Conservation (phyloP, 179 eudicot species). For the Drosera spatulata region DNA sequence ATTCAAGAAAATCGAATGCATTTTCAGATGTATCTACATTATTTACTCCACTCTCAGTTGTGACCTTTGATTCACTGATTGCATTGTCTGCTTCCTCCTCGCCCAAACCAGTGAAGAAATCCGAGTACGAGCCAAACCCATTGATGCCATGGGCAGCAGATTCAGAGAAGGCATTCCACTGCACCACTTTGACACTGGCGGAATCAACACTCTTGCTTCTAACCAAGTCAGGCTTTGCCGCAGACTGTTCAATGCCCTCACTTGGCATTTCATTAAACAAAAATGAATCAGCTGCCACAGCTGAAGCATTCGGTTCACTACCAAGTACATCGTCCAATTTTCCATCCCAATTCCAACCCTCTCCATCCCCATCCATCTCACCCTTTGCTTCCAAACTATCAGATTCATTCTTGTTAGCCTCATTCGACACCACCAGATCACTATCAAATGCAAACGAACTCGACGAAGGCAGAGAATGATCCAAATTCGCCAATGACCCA, state of each 20-base stretch:
- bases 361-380: too few species aligned
- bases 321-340: too few species aligned
- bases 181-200: slow-evolving; percentile 58
- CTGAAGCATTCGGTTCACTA: slow-evolving; percentile 6
- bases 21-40: slow-evolving; percentile 4
- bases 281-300: not conserved
- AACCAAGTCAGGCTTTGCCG: not conserved
- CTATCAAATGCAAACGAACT: too few species aligned
- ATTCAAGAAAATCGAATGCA: slow-evolving; percentile 4
- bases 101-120: slow-evolving; percentile 37
- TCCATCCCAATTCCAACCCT: too few species aligned
- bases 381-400: too few species aligned
- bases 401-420: too few species aligned
- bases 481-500: too few species aligned
- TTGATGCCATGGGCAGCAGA: slow-evolving; percentile 12
- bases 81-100: slow-evolving; percentile 15
- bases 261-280: not conserved
- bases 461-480: too few species aligned
- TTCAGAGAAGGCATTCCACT: slow-evolving; percentile 55
- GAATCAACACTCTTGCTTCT: slow-evolving; percentile 12
- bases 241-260: slow-evolving; percentile 8
- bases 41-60: slow-evolving; percentile 5
- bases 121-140: slow-evolving; percentile 34
- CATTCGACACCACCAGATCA: too few species aligned
- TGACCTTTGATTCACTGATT: slow-evolving; percentile 17